These are phyloP conservation scores for Zoysia matrella DNA, from an alignment of 202 grass and related monocot genomes.

Conservation along the genomic window DNA sequence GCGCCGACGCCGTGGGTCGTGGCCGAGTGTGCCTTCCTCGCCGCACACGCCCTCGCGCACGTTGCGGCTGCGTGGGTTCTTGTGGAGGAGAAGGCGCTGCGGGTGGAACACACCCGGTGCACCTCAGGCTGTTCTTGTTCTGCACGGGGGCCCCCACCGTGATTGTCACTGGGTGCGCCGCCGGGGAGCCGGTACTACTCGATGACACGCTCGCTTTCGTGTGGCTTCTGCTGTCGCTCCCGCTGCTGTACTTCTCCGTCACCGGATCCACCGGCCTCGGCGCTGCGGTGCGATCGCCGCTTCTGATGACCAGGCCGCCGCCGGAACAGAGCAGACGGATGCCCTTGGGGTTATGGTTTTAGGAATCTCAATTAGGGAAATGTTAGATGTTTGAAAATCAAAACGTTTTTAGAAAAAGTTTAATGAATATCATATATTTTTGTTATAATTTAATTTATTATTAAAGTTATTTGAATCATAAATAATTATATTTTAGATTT, in stretches of 20 bases:
- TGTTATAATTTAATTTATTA: too few relatives aligned
- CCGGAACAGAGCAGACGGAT: conserved; percentile 37
- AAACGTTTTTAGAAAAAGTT: conserved; percentile 6
- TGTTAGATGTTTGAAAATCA: too few relatives aligned
- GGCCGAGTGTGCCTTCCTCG: conserved; percentile 51
- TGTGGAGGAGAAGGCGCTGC: conserved; percentile 22
- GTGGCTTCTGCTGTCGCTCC: conserved; percentile 45
- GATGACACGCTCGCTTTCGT: conserved; percentile 55
- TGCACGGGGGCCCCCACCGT: conserved; percentile 30
- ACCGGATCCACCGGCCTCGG: conserved; percentile 35
- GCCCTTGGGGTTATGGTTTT: not conserved
- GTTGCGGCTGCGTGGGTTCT: conserved; percentile 40
- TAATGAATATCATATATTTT: too few relatives aligned
- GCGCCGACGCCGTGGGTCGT: not conserved
- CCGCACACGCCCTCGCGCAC: conserved; percentile 50
- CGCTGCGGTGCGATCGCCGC: not conserved
- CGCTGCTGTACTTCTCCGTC: conserved; percentile 54
- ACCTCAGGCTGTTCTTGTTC: conserved; percentile 63
- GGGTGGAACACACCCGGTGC: conserved; percentile 20
- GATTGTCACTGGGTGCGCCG: conserved; percentile 47
- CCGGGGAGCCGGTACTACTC: conserved; percentile 30
- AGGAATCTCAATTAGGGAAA: too few relatives aligned
- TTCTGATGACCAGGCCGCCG: not conserved
- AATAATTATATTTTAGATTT: too few relatives aligned
- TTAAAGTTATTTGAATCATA: too few relatives aligned